These are phyloP conservation scores for Metschnikowia lachancei DNA, from an alignment of 805 yeast genomes.

Conservation along the genomic window DNA sequence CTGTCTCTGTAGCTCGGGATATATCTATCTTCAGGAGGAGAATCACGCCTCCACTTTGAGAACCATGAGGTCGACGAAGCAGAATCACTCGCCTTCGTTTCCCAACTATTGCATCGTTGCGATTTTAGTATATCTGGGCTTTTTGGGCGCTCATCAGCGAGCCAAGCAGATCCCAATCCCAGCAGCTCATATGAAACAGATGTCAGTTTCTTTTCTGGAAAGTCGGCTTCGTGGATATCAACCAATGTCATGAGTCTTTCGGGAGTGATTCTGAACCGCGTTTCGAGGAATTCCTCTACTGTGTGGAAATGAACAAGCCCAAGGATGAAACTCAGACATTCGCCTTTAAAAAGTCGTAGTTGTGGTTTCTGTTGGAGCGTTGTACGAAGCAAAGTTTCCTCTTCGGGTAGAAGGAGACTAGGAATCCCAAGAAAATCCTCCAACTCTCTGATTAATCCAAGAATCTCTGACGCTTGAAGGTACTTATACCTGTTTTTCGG, in stretches of 20 bases:
- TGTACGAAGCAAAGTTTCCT: conserved; percentile 9
- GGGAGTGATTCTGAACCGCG: conserved; percentile 4
- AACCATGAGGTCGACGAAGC: background rate
- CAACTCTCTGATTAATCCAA: conserved; percentile 12
- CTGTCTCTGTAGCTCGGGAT: too few species aligned
- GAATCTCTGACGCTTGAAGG: conserved; percentile 11
- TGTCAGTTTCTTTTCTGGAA: background rate
- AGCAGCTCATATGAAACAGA: background rate
- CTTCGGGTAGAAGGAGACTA: conserved; percentile 12
- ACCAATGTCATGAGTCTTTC: conserved; percentile 3
- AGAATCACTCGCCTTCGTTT: background rate
- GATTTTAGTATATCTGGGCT: background rate
- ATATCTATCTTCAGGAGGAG: background rate
- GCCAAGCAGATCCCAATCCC: background rate
- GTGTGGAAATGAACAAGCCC: conserved; percentile 15
- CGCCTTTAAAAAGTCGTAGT: conserved; percentile 14
- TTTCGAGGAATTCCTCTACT: conserved; percentile 11
- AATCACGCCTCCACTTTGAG: background rate
- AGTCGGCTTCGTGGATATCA: background rate
- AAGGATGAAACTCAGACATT: conserved; percentile 16
- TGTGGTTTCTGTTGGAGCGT: conserved; percentile 13
- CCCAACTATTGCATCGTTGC: background rate
- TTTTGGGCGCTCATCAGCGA: background rate
- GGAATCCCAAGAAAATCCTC: conserved; percentile 12
- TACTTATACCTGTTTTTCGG: conserved; percentile 2